phyloP scores from a whole-genome alignment of 148 eudicot genomes.

The Chenopodium formosanum region DNA sequence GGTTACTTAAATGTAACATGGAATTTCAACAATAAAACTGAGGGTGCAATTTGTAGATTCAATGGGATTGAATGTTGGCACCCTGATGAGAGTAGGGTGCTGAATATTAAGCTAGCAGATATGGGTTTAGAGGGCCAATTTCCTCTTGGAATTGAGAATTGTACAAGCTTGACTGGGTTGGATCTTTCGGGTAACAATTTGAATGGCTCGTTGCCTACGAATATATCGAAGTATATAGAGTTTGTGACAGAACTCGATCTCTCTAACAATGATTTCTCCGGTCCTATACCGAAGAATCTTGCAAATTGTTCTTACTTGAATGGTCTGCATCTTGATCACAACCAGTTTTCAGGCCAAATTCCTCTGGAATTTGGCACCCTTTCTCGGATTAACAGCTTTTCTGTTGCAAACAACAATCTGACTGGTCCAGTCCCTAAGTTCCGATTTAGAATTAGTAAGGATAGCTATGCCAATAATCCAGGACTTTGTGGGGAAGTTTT shows the following conservation, averaged over 20 bases:
- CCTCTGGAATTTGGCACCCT: slow-evolving; percentile 33
- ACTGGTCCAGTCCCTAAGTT: slow-evolving; percentile 37
- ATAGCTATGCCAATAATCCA: slow-evolving; percentile 34
- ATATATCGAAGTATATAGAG: slow-evolving; percentile 28
- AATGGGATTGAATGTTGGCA: slow-evolving; percentile 48
- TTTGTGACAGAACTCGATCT: slow-evolving; percentile 37
- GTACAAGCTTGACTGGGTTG: slow-evolving; percentile 42
- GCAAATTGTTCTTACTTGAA: slow-evolving; percentile 41
- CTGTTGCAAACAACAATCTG: slow-evolving; percentile 40
- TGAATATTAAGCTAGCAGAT: slow-evolving; percentile 36
- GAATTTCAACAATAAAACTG: slow-evolving; percentile 40
- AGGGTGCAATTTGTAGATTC: slow-evolving; percentile 46
- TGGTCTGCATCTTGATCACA: slow-evolving; percentile 29
- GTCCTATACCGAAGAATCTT: slow-evolving; percentile 33
- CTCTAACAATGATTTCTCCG: slow-evolving; percentile 35
- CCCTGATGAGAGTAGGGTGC: slow-evolving; percentile 40
- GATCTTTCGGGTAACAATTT: slow-evolving; percentile 36
- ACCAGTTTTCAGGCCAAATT: slow-evolving; percentile 40
- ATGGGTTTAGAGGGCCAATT: slow-evolving; percentile 44
- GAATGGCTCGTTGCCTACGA: slow-evolving; percentile 35
- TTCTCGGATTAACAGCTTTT: slow-evolving; percentile 36
- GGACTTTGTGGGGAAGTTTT: slow-evolving; percentile 42
- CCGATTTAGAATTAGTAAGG: neutral
- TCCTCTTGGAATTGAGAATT: slow-evolving; percentile 36
- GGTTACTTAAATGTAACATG: slow-evolving; percentile 34